Evolutionary conservation across 1,139 yeast species (phyloP).

Genomic region (Kazachstania sp.): DNA sequence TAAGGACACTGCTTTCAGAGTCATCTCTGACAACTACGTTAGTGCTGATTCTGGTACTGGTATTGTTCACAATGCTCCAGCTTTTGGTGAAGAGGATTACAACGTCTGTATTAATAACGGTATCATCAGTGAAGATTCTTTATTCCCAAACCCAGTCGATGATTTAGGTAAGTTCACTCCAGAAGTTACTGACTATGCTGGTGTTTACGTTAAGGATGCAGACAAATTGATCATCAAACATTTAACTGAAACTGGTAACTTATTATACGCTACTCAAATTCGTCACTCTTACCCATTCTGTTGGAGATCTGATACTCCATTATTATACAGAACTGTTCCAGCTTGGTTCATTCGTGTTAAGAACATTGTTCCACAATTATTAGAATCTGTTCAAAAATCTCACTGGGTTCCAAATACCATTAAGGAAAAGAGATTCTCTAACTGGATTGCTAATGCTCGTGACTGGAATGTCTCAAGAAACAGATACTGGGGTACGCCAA

Average conservation of each 20-base stretch:
- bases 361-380: slow-evolving; percentile 81
- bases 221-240: slow-evolving; percentile 82
- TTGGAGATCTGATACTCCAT: slow-evolving; percentile 99
- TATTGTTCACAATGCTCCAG: slow-evolving; percentile 96
- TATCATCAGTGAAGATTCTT: slow-evolving; percentile 54
- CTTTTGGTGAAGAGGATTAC: slow-evolving; percentile 99
- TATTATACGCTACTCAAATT: slow-evolving; percentile 71
- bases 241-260: slow-evolving; percentile 67
- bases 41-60: slow-evolving; percentile 97
- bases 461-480: slow-evolving; percentile 98
- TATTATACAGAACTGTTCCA: slow-evolving; percentile 91
- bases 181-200: slow-evolving; percentile 67
- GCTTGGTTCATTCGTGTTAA: slow-evolving; percentile 95
- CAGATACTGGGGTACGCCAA: slow-evolving; percentile 99
- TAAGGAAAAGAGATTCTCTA: slow-evolving; percentile 89
- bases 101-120: slow-evolving; percentile 70
- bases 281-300: slow-evolving; percentile 98
- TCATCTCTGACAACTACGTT: slow-evolving; percentile 75
- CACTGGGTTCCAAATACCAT: slow-evolving; percentile 91
- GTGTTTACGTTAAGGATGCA: slow-evolving; percentile 90
- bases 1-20: slow-evolving; percentile 71
- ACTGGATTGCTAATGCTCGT: slow-evolving; percentile 97
- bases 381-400: slow-evolving; percentile 74
- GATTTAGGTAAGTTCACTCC: slow-evolving; percentile 77
- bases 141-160: slow-evolving; percentile 91